phyloP scores from a whole-genome alignment of 352 stramenopile species.

The Globisporangium barbulae region DNA sequence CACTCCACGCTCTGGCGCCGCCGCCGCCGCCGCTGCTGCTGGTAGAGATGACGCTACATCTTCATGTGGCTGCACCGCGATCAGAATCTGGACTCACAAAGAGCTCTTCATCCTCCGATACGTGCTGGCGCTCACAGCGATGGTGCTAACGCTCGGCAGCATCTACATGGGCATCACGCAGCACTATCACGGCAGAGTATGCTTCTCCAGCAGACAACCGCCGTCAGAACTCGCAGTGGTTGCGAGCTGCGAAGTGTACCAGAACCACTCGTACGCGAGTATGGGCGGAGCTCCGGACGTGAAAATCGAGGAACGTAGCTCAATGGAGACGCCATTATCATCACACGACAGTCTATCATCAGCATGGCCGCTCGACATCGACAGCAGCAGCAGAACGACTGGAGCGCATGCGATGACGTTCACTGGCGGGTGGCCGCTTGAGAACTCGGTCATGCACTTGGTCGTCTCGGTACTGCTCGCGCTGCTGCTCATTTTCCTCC shows the following conservation, averaged over 20 bases:
- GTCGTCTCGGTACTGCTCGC: neutral
- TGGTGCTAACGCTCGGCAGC: neutral
- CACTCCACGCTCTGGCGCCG: no score
- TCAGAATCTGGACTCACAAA: neutral
- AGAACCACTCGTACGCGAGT: neutral
- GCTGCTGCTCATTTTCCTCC: slow-evolving; percentile 3
- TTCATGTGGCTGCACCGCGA: no score
- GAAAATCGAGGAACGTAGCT: neutral
- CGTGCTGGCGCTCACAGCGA: neutral
- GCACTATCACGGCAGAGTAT: neutral
- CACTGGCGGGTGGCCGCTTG: slow-evolving; percentile 3
- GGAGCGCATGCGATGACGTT: neutral
- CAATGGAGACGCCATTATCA: neutral
- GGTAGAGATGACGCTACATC: no score
- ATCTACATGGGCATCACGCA: neutral
- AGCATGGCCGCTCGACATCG: no score
- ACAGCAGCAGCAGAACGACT: no score
- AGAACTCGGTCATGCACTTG: slow-evolving; percentile 3
- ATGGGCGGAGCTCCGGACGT: neutral
- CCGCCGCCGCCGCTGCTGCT: no score
- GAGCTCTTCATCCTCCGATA: neutral
- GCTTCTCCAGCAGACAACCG: neutral
- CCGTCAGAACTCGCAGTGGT: neutral
- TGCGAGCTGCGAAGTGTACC: neutral
- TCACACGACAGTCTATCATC: neutral